phyloP scores from a whole-genome alignment of 345 rosid genomes.

The Bruguiera gymnorhiza region DNA sequence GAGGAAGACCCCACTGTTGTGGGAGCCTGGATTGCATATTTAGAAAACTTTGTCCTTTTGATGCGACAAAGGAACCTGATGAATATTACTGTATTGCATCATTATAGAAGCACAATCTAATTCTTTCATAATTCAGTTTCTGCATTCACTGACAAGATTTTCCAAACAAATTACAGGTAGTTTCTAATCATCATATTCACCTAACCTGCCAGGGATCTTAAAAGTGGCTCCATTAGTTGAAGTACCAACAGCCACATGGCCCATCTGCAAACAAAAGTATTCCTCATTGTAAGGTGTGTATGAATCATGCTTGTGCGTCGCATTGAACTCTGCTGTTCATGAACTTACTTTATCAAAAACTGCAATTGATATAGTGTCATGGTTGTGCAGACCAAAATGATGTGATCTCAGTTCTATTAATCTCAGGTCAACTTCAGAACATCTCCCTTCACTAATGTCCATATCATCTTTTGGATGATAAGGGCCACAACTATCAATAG shows the following conservation, averaged over 20 bases:
- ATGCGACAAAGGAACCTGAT: background rate
- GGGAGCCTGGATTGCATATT: too few relatives aligned
- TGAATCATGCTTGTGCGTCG: background rate
- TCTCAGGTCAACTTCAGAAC: conserved; percentile 31
- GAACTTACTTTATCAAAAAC: conserved; percentile 73
- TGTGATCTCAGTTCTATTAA: conserved; percentile 33
- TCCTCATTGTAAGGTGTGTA: background rate
- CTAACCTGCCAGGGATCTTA: conserved; percentile 93
- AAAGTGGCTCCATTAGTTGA: conserved; percentile 96
- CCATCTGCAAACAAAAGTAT: conserved; percentile 45
- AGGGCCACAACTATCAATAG: conserved; percentile 68
- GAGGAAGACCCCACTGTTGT: background rate
- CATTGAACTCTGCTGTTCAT: conserved; percentile 4
- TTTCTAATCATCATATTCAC: background rate
- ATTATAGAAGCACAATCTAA: background rate
- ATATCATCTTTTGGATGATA: conserved; percentile 40
- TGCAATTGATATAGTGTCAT: conserved; percentile 92
- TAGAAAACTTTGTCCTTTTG: background rate
- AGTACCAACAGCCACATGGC: conserved; percentile 89
- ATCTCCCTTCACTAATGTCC: conserved; percentile 19
- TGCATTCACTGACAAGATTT: background rate
- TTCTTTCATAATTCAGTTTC: conserved; percentile 1
- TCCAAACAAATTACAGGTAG: background rate
- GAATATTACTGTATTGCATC: background rate
- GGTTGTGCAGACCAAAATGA: conserved; percentile 68